These are phyloP conservation scores for Ceratocystis lukuohia DNA, from an alignment of 2,329 filamentous ascomycete genomes.

Conservation along the genomic window DNA sequence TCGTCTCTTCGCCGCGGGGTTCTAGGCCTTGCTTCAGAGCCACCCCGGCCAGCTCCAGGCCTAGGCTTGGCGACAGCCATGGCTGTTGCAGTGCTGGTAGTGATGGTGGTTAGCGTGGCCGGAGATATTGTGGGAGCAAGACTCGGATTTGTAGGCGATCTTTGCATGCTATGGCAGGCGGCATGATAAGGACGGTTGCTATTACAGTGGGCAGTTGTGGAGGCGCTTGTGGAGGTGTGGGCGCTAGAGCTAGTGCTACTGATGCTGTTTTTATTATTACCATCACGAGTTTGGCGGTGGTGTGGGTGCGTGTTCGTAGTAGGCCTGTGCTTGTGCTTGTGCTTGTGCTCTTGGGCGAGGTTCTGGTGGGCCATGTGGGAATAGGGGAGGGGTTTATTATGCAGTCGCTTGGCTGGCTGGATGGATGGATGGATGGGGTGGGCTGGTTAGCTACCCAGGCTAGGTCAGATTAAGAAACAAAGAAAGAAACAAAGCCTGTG, in stretches of 20 bases:
- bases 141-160: background rate
- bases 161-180: constrained; percentile 4
- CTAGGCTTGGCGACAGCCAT: background rate
- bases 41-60: background rate
- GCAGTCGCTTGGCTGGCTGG: background rate
- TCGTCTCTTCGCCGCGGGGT: constrained; percentile 7
- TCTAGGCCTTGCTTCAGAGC: background rate
- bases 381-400: background rate
- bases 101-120: background rate
- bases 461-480: background rate
- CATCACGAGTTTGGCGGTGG: background rate
- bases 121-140: background rate
- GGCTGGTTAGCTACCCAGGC: no score
- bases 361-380: background rate
- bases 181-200: background rate
- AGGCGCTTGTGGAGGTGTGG: no score
- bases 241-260: no score
- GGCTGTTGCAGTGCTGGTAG: background rate
- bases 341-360: background rate
- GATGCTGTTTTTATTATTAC: background rate
- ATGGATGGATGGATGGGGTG: no score
- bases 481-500: constrained; percentile 1
- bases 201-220: background rate
- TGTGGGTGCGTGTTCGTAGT: background rate
- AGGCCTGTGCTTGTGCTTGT: no score